Evolutionary conservation across 1,284 basidiomycete species (phyloP), one percentile per base, ranked within the genome.

Genomic region (Grifola frondosa): DNA sequence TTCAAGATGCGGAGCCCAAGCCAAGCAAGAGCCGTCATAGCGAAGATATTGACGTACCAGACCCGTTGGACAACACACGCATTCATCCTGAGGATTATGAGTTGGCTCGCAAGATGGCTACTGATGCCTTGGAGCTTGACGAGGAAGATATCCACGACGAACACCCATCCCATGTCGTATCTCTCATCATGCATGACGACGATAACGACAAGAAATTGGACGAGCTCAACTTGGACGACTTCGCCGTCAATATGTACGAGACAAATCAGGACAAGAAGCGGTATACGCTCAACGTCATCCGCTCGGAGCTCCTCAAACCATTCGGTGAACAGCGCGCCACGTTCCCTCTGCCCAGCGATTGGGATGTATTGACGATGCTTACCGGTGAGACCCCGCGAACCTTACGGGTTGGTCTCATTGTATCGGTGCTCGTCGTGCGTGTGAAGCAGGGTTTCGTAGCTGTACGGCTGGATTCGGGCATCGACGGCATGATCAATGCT

Each of bases 21-120:
- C 67, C 73, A 29, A 61, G 72, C 29, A 87, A 88, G 62, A 78
- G 83, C 56, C 78, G 89, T 16, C 78, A 80, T 46, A 78, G 83
- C 36, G 81, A 87, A 39, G 83, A 87, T 42, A 58, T 64, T 6
- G 78, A 84, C 47, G 74, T 79, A 10, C 85, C 89, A 10, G 96
- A 99, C 65, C 91, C 94, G 4, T 74, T 99, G 33, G 97, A 99
- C 63, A 84, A 87, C 59, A 99, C 96, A 17, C 88, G 97, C 12
- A 93, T 99, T 49, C 97, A 99, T 64, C 93, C 93, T 1, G 94
- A 97, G 65, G 96, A 99, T 68, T 99, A 99, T 64, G 93, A 97
- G 58, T 79, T 98, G 42, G 96, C 97, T 2, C 85, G 93, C 33
- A 98, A 99, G 73, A 98, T 99, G 93, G 96, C 97, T 25, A 91